These are phyloP conservation scores for Globisporangium parvum DNA, from an alignment of 352 stramenopile species.

Conservation along the genomic window DNA sequence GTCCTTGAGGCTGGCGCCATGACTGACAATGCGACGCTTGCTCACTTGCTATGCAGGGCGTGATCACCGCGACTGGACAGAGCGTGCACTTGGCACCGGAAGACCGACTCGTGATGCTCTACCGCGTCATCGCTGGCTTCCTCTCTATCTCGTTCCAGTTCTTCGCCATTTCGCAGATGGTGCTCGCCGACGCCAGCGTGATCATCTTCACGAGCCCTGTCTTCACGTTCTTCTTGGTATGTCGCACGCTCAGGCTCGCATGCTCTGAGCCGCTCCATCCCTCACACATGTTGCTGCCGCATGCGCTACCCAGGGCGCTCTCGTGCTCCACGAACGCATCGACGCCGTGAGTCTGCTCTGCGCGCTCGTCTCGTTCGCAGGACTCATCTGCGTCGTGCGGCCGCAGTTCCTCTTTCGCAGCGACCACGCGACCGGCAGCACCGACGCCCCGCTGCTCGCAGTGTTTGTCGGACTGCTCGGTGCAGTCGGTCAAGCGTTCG, in stretches of 20 bases:
- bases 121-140: constrained; percentile 34
- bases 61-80: constrained; percentile 33
- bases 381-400: constrained; percentile 34
- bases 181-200: constrained; percentile 59
- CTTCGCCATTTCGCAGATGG: constrained; percentile 69
- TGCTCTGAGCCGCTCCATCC: no score
- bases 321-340: constrained; percentile 25
- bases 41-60: not conserved
- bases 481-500: constrained; percentile 57
- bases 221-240: constrained; percentile 59
- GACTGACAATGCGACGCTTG: not conserved
- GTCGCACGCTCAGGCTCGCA: not conserved
- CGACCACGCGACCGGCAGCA: constrained; percentile 27
- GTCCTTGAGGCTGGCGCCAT: no score
- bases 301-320: constrained; percentile 26
- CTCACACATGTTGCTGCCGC: no score
- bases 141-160: constrained; percentile 53
- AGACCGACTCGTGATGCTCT: constrained; percentile 54
- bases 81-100: constrained; percentile 40
- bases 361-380: constrained; percentile 27
- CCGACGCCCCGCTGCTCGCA: constrained; percentile 42
- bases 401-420: constrained; percentile 38
- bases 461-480: constrained; percentile 46
- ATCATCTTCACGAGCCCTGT: constrained; percentile 63
- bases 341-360: constrained; percentile 19